Percentiles rank a stretch among this genome's conserved stretches.
Conservation (phyloP, 768 basidiomycete species). For the Pilatotrama ljubarskyi region DNA sequence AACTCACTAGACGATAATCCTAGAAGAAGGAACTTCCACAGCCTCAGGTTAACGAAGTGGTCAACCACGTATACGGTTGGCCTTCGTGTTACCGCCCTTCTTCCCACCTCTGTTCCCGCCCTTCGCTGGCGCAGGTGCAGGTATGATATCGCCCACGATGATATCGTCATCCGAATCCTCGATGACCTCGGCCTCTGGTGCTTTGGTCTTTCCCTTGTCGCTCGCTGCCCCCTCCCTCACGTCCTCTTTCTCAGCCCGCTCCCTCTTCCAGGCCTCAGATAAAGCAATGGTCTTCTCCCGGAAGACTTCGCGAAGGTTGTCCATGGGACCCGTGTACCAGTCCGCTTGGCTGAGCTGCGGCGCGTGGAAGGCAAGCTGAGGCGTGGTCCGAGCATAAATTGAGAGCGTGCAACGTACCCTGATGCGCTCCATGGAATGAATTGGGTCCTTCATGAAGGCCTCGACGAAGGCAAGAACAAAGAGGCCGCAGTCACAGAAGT, state of each 20-base stretch:
- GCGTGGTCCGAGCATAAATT: not conserved
- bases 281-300: constrained; percentile 42
- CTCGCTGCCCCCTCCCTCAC: constrained; percentile 11
- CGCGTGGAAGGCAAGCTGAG: constrained; percentile 27
- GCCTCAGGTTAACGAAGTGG: not conserved
- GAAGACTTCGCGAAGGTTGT: constrained; percentile 48
- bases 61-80: constrained; percentile 1
- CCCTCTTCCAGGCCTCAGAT: constrained; percentile 41
- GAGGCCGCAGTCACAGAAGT: constrained; percentile 90
- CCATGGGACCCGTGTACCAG: constrained; percentile 56
- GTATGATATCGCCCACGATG: constrained; percentile 35
- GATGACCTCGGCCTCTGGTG: constrained; percentile 27
- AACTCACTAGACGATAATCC: constrained; percentile 8
- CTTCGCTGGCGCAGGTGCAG: not conserved
- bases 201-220: constrained; percentile 29
- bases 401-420: constrained; percentile 35
- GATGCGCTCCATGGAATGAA: constrained; percentile 51
- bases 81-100: constrained; percentile 1
- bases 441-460: constrained; percentile 69
- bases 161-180: constrained; percentile 42
- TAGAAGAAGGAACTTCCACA: not conserved
- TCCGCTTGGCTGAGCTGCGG: constrained; percentile 39
- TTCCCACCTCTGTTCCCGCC: not conserved
- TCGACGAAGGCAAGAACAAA: constrained; percentile 87
- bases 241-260: constrained; percentile 51